Conservation (phyloP, 306 rosid genomes). For the Quercus agrifolia region DNA sequence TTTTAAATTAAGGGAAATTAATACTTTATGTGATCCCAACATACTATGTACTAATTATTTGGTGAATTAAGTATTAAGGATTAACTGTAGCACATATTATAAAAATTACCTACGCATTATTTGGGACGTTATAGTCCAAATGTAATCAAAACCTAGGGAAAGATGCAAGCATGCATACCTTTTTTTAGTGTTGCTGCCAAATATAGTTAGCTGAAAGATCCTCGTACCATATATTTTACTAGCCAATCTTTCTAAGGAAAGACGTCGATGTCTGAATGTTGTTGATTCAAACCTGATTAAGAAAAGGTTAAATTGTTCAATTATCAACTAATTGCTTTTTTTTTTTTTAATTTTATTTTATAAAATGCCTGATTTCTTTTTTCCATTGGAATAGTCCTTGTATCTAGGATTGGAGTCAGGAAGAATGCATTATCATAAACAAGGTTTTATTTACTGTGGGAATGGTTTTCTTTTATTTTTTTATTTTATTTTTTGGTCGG, state of each 20-base stretch:
- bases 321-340: background rate
- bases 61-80: conserved; percentile 22
- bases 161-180: conserved; percentile 18
- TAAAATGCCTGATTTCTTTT: no score
- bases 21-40: background rate
- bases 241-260: background rate
- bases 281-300: background rate
- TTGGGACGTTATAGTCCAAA: conserved; percentile 19
- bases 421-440: no score
- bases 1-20: background rate
- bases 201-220: background rate
- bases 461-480: no score
- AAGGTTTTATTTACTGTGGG: no score
- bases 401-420: no score
- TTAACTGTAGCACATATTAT: background rate
- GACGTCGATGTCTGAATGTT: background rate
- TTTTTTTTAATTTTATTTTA: no score
- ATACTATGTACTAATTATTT: conserved; percentile 18
- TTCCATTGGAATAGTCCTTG: no score
- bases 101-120: conserved; percentile 20
- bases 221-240: background rate
- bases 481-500: no score
- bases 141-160: conserved; percentile 29
- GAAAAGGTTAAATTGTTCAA: background rate
- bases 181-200: background rate